Evolutionary conservation across 2,329 filamentous ascomycete genomes (phyloP), one percentile per base, ranked within the genome.

Genomic region (Fusarium sp.): DNA sequence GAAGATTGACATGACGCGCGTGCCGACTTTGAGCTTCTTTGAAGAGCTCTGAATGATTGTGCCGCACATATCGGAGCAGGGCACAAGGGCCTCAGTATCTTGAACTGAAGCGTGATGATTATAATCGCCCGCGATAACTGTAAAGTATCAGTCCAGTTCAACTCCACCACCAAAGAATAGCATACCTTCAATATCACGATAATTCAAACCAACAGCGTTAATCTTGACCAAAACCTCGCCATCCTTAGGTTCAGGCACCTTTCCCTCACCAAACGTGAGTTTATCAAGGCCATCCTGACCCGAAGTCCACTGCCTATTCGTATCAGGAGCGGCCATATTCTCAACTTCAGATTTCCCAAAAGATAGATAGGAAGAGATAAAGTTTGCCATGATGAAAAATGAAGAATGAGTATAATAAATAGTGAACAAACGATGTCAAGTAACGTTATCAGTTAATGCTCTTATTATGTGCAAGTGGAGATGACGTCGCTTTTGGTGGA

Each of bases 51-150:
- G 53, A 4, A 86, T 80, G 44, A 93, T 81, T 11, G 83, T 83
- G 43, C 91, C 91, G 78, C 89, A 91, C 84, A 91, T 91, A 77
- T 93, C 91, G 23, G 89, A 91, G 77, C 88, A 90, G 3, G 90
- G 89, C 3, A 92, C 87, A 15, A 92, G 72, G 57, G 82, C 62
- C 54, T 78, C 54, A 53, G 77, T 66, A 37, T 77, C 68, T 16
- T 77, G 63, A 44, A 88, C 79, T 6, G 84, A 83, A 70, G 85
- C 84, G 80, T 92, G 89, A 77, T 92, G 89, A 74, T 83, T 88
- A 80, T 92, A 93, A 15, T 88, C 81, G 29, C 91, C 91, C 81
- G 85, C 89, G 73, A 83, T 83, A 21, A 92, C 90, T 90, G 61
- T 2, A 5, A 6, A 16, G 16, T 15, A 18, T 57, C 29, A 68